A percentile compares a stretch with the other conserved stretches of the same genome.
Conservation (phyloP, 306 rosid genomes). For the Leucaena leucocephala region DNA sequence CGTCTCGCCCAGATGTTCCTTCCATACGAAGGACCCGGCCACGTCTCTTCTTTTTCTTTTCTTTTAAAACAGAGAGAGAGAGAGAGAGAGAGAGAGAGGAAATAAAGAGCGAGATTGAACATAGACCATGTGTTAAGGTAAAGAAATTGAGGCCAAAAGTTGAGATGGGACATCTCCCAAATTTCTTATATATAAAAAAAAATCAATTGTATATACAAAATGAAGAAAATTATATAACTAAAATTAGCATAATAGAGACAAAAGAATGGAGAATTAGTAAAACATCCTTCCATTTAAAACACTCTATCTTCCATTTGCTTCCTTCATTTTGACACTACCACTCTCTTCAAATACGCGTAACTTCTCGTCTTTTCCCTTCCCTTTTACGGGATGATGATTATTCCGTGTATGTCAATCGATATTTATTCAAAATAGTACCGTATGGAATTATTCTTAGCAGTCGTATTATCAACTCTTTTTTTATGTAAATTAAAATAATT, state of each 20-base stretch:
- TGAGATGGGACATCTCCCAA: not conserved
- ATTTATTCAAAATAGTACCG: not conserved
- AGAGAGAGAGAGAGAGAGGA: not conserved
- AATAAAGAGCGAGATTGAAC: not conserved
- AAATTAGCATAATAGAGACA: no score
- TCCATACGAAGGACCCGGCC: conserved; percentile 5
- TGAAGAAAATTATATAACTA: no score
- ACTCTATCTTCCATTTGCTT: not conserved
- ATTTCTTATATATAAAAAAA: no score
- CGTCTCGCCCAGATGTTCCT: not conserved
- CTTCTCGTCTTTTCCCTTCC: not conserved
- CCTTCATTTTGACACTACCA: not conserved
- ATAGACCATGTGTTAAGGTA: conserved; percentile 19
- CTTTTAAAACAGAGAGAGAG: no score
- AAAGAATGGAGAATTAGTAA: no score
- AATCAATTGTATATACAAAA: no score
- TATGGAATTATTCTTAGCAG: not conserved
- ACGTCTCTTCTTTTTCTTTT: not conserved
- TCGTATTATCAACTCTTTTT: not conserved
- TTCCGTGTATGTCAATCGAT: not conserved
- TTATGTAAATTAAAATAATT: not conserved
- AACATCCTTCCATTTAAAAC: not conserved
- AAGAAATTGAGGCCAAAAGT: conserved; percentile 39
- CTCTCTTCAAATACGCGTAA: not conserved
- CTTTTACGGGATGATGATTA: not conserved